Evolutionary conservation across 768 basidiomycete species (phyloP), one percentile per base, ranked within the genome.

Genomic region (Termitomyces titanicus): DNA sequence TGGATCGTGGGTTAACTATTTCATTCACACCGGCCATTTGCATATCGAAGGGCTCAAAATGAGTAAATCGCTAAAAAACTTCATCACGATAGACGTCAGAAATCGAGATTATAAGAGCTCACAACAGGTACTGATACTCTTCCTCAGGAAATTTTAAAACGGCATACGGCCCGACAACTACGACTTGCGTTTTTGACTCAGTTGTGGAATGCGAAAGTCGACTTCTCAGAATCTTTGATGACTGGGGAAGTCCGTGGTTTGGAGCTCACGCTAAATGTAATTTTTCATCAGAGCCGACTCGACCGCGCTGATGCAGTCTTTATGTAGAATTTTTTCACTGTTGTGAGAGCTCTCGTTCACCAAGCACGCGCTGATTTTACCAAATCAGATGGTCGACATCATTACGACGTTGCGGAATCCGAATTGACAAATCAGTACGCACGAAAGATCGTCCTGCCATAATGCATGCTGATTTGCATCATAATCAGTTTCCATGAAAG

Each of bases 41-140:
- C 95, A 98, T 69, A 98, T 99, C 62, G 94, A 97, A 68, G 97
- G 97, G 9, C 76, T 97, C 55, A 99, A 99, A 72, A 99, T 99
- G 97, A 94, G 92, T 75, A 99, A 99, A 73, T 95, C 93, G 10
- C 73, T 99, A 59, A 99, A 99, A 71, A 99, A 99, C 67, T 99
- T 98, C 68, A 97, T 98, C 64, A 98, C 97, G 7, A 97, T 99
- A 54, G 87, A 91, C 63, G 90, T 91, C 65, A 68, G 87, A 47
- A 31, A 17, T 43, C 37, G 10, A 56, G 27, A 38, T 22, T 45
- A 40, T 11, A 45, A 52, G 47, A 55, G 51, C 56, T 54, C 38
- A 46, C 43, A 15, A 17, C 15, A 3, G 5, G 17, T 37, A 42
- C 48, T 55, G 31, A 61, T 29, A 11, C 9, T 24, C 34, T 39